phyloP scores from a whole-genome alignment of 2,329 filamentous ascomycete species.

The Sarocladium brachiariae region DNA sequence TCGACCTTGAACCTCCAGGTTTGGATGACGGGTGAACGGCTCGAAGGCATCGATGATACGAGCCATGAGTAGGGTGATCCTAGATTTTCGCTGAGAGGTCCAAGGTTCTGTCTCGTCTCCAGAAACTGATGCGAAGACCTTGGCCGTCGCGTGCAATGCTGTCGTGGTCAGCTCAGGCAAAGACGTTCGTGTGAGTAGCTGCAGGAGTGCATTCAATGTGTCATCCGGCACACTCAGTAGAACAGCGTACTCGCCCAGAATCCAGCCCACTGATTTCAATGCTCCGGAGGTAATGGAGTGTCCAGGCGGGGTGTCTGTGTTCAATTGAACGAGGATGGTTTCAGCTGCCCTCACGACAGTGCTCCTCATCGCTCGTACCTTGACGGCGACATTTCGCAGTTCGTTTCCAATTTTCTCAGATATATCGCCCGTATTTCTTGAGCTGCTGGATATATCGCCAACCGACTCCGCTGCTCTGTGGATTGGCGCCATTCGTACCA shows the following conservation, averaged over 20 bases:
- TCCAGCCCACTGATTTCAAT: slow-evolving; percentile 72
- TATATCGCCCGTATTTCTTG: slow-evolving; percentile 30
- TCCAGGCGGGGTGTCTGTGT: slow-evolving; percentile 42
- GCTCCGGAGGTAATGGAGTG: slow-evolving; percentile 57
- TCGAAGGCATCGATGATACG: slow-evolving; percentile 79
- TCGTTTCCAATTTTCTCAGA: slow-evolving; percentile 75
- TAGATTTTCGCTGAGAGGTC: slow-evolving; percentile 67
- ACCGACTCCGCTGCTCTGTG: slow-evolving; percentile 34
- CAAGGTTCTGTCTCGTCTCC: slow-evolving; percentile 59
- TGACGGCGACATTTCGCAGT: slow-evolving; percentile 82
- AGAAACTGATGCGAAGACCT: slow-evolving; percentile 71
- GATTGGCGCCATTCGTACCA: slow-evolving; percentile 65
- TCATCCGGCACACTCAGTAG: slow-evolving; percentile 64
- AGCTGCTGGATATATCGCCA: slow-evolving; percentile 17
- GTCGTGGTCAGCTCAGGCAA: slow-evolving; percentile 64
- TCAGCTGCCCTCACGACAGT: slow-evolving; percentile 82
- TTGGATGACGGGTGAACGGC: slow-evolving; percentile 70
- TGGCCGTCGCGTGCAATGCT: slow-evolving; percentile 77
- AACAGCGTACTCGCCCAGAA: slow-evolving; percentile 81
- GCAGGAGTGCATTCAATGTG: slow-evolving; percentile 66
- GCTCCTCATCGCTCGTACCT: slow-evolving; percentile 75
- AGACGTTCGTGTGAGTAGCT: slow-evolving; percentile 51
- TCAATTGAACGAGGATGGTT: slow-evolving; percentile 57
- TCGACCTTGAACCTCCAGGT: slow-evolving; percentile 89
- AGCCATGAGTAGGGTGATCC: slow-evolving; percentile 69